Conservation (phyloP, 495 filamentous ascomycete genomes). For the Aspergillus carlsbadensis region DNA sequence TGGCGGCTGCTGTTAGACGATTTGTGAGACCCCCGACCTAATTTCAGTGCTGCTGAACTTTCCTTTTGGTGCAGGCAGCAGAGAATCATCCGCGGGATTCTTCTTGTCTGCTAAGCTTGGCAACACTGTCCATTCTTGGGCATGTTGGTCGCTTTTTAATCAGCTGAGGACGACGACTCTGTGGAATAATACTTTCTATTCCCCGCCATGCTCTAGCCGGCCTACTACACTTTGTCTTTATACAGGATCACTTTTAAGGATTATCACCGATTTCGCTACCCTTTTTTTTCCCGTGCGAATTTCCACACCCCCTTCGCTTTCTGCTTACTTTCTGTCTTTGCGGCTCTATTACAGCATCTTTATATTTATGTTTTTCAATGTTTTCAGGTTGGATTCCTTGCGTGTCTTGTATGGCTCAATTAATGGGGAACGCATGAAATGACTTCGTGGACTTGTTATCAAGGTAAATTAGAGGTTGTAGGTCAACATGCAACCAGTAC, state of each 20-base stretch:
- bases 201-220: constrained; percentile 41
- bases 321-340: constrained; percentile 23
- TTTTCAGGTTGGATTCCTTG: constrained; percentile 44
- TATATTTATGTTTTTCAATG: constrained; percentile 31
- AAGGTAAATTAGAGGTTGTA: constrained; percentile 12
- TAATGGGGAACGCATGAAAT: constrained; percentile 40
- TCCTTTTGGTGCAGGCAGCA: constrained; percentile 26
- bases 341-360: constrained; percentile 24
- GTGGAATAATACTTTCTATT: constrained; percentile 22
- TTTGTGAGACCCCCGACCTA: constrained; percentile 13
- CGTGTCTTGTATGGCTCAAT: constrained; percentile 37
- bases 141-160: constrained; percentile 17
- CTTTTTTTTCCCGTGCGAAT: constrained; percentile 24
- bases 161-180: constrained; percentile 17
- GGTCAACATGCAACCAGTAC: background rate
- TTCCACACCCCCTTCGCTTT: constrained; percentile 28
- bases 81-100: constrained; percentile 4
- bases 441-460: constrained; percentile 15
- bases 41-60: constrained; percentile 24
- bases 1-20: constrained; percentile 88
- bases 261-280: constrained; percentile 4
- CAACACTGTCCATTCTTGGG: constrained; percentile 7
- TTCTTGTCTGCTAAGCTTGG: constrained; percentile 2
- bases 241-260: constrained; percentile 17
- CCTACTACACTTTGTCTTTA: constrained; percentile 30